phyloP scores from a whole-genome alignment of 2,329 filamentous ascomycete genomes.

The Microsporum ferrugineum region DNA sequence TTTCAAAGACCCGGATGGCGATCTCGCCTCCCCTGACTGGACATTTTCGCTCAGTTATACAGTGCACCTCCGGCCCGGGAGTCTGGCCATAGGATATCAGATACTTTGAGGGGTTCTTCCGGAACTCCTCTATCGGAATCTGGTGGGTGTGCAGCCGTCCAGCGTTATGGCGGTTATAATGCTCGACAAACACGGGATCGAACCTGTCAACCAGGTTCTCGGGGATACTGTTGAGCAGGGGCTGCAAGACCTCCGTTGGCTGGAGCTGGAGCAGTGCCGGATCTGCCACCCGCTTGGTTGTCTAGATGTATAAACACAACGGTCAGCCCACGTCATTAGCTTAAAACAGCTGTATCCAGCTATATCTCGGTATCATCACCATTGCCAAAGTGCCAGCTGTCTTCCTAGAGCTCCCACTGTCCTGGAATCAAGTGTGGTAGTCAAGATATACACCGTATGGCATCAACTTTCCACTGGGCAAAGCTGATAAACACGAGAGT shows the following conservation, averaged over 20 bases:
- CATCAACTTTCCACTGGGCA: too few relatives aligned
- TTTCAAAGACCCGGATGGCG: constrained; percentile 32
- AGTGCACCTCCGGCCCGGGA: constrained; percentile 26
- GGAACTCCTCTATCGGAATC: constrained; percentile 30
- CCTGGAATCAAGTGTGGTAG: too few relatives aligned
- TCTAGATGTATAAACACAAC: not conserved
- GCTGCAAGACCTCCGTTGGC: constrained; percentile 21
- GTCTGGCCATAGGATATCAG: constrained; percentile 30
- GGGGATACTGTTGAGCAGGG: constrained; percentile 35
- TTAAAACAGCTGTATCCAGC: not conserved
- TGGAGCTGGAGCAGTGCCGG: constrained; percentile 20
- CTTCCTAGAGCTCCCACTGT: too few relatives aligned
- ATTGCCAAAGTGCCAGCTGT: not conserved
- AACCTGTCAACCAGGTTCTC: constrained; percentile 27
- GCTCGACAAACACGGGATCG: constrained; percentile 32
- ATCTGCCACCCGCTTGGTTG: constrained; percentile 8
- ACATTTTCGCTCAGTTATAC: constrained; percentile 32
- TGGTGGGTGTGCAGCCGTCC: constrained; percentile 35
- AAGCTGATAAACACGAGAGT: too few relatives aligned
- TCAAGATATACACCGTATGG: too few relatives aligned
- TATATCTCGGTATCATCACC: not conserved
- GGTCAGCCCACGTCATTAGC: not conserved
- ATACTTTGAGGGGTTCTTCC: constrained; percentile 31
- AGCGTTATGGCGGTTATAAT: constrained; percentile 34
- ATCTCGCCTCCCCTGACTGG: constrained; percentile 32